A percentile compares a stretch with the other conserved stretches of the same genome.
phyloP scores from a whole-genome alignment of 129 eudicot genomes.

The Erigeron canadensis region DNA sequence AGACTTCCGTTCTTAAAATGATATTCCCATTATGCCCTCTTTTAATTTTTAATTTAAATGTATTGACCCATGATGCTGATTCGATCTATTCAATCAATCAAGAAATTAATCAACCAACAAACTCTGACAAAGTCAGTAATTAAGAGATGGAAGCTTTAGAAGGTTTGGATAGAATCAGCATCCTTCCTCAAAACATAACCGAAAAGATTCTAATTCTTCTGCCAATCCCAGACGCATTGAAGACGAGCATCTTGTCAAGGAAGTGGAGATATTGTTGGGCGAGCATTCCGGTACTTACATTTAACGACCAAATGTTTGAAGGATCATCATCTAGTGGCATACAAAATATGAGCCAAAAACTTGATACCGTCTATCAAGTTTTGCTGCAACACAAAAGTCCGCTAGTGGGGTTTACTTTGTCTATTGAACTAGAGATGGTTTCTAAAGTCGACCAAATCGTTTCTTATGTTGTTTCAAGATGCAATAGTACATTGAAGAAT shows the following conservation, averaged over 20 bases:
- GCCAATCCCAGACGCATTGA: background rate
- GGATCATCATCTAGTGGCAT: background rate
- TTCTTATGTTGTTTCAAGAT: constrained; percentile 5
- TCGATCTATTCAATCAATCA: too few species aligned
- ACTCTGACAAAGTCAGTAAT: too few species aligned
- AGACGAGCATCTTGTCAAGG: constrained; percentile 2
- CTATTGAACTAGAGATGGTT: constrained; percentile 1
- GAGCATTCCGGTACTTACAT: background rate
- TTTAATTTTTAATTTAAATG: too few species aligned
- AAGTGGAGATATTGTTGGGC: constrained; percentile 20
- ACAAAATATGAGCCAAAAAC: background rate
- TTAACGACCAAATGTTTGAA: constrained; percentile 9
- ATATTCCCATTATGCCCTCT: too few species aligned
- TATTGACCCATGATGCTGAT: too few species aligned
- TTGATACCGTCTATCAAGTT: constrained; percentile 22
- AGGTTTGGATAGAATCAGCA: background rate
- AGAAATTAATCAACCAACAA: background rate
- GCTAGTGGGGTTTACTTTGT: constrained; percentile 21
- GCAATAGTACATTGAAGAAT: constrained; percentile 9
- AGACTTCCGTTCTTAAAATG: too few species aligned
- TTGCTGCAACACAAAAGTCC: constrained; percentile 26
- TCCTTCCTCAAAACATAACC: background rate
- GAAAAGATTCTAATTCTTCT: background rate
- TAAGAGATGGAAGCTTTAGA: background rate
- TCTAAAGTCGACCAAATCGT: constrained; percentile 14